Evolutionary conservation across 495 filamentous ascomycete genomes (phyloP).

Genomic region (Cercophora scortea): DNA sequence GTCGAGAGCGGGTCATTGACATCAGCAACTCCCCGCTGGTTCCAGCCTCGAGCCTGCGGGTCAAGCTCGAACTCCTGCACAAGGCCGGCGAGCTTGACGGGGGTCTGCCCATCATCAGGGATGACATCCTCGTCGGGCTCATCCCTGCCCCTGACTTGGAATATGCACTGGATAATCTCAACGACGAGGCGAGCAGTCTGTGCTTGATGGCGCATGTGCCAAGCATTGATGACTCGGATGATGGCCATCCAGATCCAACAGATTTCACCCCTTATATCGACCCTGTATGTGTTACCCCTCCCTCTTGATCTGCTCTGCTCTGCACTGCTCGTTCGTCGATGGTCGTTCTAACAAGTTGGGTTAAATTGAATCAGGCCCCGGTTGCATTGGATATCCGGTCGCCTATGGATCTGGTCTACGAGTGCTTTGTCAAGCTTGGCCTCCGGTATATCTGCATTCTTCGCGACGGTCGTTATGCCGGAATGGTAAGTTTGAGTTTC

Average conservation of each 20-base stretch:
- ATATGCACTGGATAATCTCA: conserved; percentile 79
- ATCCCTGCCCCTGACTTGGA: conserved; percentile 94
- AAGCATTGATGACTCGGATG: conserved; percentile 49
- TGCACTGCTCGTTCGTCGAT: background rate
- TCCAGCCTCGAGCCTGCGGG: conserved; percentile 62
- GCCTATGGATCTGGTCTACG: conserved; percentile 92
- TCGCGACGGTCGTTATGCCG: conserved; percentile 74
- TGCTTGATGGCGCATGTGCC: conserved; percentile 73
- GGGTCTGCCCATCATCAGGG: conserved; percentile 75
- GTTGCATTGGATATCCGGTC: conserved; percentile 81
- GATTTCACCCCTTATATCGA: conserved; percentile 93
- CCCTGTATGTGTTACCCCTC: conserved; percentile 44
- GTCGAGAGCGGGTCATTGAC: conserved; percentile 75
- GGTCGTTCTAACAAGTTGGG: no score
- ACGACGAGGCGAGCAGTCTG: conserved; percentile 58
- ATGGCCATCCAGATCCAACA: conserved; percentile 55
- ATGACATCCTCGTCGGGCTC: conserved; percentile 76
- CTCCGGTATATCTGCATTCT: conserved; percentile 89
- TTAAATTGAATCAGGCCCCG: conserved; percentile 50
- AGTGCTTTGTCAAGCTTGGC: conserved; percentile 93
- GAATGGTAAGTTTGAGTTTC: conserved; percentile 72
- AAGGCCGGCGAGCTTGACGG: conserved; percentile 85
- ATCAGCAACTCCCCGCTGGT: conserved; percentile 74
- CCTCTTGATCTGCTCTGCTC: no score
- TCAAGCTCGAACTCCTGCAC: conserved; percentile 74